Base-by-base conservation (phyloP, 176 grass and related monocot genomes). In the Oryza longistaminata region DNA sequence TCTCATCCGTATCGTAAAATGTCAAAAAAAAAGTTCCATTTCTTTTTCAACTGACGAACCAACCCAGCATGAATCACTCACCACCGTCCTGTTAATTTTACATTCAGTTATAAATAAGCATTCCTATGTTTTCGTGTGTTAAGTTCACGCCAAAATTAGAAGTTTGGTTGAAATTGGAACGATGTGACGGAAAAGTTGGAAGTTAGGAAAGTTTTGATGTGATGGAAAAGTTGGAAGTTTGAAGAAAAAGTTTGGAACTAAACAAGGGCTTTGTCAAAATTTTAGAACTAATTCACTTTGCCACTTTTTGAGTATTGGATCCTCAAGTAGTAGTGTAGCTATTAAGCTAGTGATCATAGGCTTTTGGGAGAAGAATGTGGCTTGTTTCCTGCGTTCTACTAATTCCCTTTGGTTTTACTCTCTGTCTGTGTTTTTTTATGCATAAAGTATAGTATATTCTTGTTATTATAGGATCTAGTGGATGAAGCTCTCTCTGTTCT, bases 301-400 rank as follows among this genome's bases (percentile, higher is more conserved):
- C 21, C 40, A 9, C 7, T 0, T 13, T 71, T 66, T 52, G 19
- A 66, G 37, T 22, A 31, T 10, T 49, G 55, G 78, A 35, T 35
- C 34, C 4, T 35, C 34, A 35, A 35, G 46, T 75, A 55, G 7
- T 53, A 22, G 55, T 9, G 19, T 55, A 55, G 50, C 12, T 35
- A 35, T 2, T 52, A 61, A 52, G 73, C 52, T 74, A 82, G 22
- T 19, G 55, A 73, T 74, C 35, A 25, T 82, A 86, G 83, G 78
- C 66, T 90, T 90, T 86, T 61, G 21, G 34, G 75, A 74, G 68
- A 68, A 75, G 77, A 89, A 89, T 85, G 71, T 70, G 87, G 76
- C 83, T 33, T 24, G 34, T 74, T 84, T 83, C 81, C 72, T 67
- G 61, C 43, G 14, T 55, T 67, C 64, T 12, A n/a, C 16, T 55